These are phyloP conservation scores for Alisma plantagoaquatica DNA, from an alignment of 106 monocot genomes.

Conservation along the genomic window DNA sequence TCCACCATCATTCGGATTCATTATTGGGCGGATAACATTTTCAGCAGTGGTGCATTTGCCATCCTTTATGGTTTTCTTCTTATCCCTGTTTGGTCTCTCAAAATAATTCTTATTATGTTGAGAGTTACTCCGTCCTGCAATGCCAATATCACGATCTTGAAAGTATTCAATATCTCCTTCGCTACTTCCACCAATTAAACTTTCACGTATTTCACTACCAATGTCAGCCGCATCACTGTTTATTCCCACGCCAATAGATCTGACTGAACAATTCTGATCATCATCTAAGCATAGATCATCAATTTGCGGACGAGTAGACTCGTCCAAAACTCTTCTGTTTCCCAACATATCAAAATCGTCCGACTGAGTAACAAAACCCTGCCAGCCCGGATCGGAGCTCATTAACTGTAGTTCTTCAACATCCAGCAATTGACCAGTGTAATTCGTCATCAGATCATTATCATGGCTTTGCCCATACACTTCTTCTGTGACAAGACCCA, in stretches of 20 bases:
- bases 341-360: slow-evolving; percentile 51
- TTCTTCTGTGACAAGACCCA: slow-evolving; percentile 27
- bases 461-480: slow-evolving; percentile 26
- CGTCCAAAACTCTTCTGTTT: slow-evolving; percentile 44
- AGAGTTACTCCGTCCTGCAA: slow-evolving; percentile 30
- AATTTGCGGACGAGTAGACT: slow-evolving; percentile 25
- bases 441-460: slow-evolving; percentile 66
- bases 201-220: slow-evolving; percentile 80
- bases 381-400: slow-evolving; percentile 82
- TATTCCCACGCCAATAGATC: slow-evolving; percentile 96
- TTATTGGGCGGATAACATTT: slow-evolving; percentile 13
- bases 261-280: slow-evolving; percentile 80
- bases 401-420: slow-evolving; percentile 78
- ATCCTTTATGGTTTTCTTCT: slow-evolving; percentile 29
- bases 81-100: slow-evolving; percentile 28
- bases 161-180: slow-evolving; percentile 85
- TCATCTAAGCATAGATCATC: slow-evolving; percentile 67
- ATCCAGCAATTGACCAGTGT: slow-evolving; percentile 83
- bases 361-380: slow-evolving; percentile 80
- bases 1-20: slow-evolving; percentile 39
- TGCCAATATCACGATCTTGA: slow-evolving; percentile 39
- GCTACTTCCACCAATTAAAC: slow-evolving; percentile 74
- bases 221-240: slow-evolving; percentile 91
- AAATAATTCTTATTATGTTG: slow-evolving; percentile 17
- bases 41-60: slow-evolving; percentile 32